These are phyloP conservation scores for Nemania abortiva DNA, from an alignment of 2,329 filamentous ascomycete genomes.

Conservation along the genomic window DNA sequence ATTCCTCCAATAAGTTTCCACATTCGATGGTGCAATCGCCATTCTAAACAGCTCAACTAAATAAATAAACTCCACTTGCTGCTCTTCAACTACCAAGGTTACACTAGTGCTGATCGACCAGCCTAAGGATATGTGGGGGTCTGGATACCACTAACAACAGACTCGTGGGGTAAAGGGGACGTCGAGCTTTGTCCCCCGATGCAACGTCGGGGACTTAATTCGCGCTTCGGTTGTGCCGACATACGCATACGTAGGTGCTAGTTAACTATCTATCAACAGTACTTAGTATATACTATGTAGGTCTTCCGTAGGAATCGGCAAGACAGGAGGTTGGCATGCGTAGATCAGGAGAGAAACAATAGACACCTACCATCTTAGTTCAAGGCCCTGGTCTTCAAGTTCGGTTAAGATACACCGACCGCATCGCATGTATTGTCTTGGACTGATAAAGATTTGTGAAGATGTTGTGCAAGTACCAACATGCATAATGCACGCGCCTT, in stretches of 20 bases:
- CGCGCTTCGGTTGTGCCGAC: not conserved
- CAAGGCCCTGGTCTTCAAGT: not conserved
- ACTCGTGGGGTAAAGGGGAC: not conserved
- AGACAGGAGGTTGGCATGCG: not conserved
- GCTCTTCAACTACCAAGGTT: not conserved
- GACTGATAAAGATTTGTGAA: not conserved
- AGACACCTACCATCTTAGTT: not conserved
- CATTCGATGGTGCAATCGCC: not conserved
- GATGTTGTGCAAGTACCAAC: not conserved
- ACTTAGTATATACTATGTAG: not conserved
- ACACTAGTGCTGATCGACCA: conserved; percentile 4
- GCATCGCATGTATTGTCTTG: not conserved
- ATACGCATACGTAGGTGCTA: not conserved
- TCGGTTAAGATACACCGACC: not conserved
- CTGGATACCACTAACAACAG: not conserved
- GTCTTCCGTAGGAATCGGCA: not conserved
- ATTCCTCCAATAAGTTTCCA: not conserved
- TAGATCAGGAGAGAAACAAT: not conserved
- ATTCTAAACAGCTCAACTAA: not conserved
- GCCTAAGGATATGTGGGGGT: not conserved
- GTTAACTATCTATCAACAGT: no score
- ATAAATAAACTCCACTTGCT: not conserved
- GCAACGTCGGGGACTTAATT: not conserved
- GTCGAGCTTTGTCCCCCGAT: not conserved
- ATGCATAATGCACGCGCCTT: not conserved